Evolutionary conservation across 768 basidiomycete genomes (phyloP).

Genomic region (Boletus vermiculosoides): DNA sequence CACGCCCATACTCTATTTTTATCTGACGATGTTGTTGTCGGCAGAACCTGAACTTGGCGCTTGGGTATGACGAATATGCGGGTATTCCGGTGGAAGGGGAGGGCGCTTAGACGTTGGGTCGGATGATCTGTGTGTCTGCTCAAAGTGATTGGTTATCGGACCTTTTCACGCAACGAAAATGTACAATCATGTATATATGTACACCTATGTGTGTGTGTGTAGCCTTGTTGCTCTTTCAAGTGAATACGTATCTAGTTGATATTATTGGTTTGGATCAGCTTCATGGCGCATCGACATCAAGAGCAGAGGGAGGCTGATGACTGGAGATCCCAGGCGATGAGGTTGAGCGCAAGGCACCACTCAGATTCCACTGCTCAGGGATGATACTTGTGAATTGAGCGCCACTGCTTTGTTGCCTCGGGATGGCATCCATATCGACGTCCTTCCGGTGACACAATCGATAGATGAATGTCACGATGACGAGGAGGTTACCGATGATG

Average conservation of each 20-base stretch:
- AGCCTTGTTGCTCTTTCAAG: not conserved
- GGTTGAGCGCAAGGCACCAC: not conserved
- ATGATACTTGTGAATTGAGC: not conserved
- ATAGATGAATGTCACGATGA: slow-evolving; percentile 11
- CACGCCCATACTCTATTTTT: not conserved
- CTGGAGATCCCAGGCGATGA: too few relatives aligned
- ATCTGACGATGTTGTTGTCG: not conserved
- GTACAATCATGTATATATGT: not conserved
- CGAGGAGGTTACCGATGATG: slow-evolving; percentile 9
- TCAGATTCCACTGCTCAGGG: not conserved
- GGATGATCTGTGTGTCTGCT: not conserved
- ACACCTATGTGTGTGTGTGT: not conserved
- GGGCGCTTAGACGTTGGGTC: slow-evolving; percentile 1
- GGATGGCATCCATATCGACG: not conserved
- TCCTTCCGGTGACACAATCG: not conserved
- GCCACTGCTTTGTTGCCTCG: not conserved
- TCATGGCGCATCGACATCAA: too few relatives aligned
- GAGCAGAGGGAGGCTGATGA: not conserved
- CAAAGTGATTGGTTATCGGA: not conserved
- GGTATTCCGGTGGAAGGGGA: slow-evolving; percentile 56
- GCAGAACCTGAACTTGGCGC: slow-evolving; percentile 86
- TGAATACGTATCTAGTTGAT: not conserved
- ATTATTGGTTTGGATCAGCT: not conserved
- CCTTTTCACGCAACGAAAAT: not conserved
- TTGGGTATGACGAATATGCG: slow-evolving; percentile 82